Conservation (phyloP, 495 filamentous ascomycete genomes). For the Letharia lupina region DNA sequence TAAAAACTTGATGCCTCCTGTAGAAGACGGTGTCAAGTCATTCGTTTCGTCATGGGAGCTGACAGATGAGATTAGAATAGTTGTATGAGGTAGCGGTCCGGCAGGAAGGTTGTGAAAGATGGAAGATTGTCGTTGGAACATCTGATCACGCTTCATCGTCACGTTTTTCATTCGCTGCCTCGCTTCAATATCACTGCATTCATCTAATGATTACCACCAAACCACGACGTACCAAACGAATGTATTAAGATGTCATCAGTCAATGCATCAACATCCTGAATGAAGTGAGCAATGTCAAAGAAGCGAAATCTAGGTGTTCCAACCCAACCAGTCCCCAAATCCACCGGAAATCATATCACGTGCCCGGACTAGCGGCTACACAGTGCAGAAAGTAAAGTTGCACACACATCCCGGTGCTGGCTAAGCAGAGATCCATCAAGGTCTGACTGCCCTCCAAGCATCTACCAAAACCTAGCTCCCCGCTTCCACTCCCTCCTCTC, state of each 20-base stretch:
- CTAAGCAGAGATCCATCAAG: neutral
- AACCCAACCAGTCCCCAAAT: neutral
- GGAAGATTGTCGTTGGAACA: neutral
- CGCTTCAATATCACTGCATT: neutral
- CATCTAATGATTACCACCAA: neutral
- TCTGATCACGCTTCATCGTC: neutral
- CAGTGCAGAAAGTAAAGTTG: neutral
- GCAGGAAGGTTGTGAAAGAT: too few relatives aligned
- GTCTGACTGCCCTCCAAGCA: neutral
- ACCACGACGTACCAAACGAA: neutral
- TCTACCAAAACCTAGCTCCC: conserved; percentile 1
- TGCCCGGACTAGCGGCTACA: neutral
- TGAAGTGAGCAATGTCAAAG: neutral
- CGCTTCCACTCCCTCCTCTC: conserved; percentile 6
- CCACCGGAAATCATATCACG: neutral
- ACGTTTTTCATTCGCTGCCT: neutral
- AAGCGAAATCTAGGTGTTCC: neutral
- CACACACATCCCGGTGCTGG: neutral
- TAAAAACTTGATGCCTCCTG: neutral
- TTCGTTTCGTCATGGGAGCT: too few relatives aligned
- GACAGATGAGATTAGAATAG: too few relatives aligned
- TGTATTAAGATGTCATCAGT: neutral
- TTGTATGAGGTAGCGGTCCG: too few relatives aligned
- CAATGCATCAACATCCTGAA: neutral
- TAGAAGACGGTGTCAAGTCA: too few relatives aligned